Conservation (phyloP, 441 rosid species). For the Pelargonium australe region DNA sequence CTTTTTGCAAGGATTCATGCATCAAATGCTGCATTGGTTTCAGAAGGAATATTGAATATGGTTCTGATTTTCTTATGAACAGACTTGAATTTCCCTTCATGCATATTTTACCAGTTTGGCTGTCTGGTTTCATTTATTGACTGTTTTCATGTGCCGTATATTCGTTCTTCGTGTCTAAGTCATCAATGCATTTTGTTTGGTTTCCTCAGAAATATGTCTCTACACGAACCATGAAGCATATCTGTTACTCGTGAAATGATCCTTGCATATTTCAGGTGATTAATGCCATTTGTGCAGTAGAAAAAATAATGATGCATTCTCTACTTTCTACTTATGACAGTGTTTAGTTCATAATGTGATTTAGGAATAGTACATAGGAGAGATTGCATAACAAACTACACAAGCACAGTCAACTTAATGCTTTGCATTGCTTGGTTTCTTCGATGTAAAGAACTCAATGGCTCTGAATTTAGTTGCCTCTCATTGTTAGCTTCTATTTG, state of each 20-base stretch:
- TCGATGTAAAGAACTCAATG: neutral
- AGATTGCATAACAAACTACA: neutral
- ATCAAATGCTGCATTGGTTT: neutral
- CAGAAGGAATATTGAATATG: neutral
- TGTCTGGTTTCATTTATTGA: neutral
- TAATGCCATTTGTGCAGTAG: neutral
- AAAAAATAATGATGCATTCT: neutral
- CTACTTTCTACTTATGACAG: neutral
- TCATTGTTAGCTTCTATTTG: neutral
- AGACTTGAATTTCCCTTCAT: neutral
- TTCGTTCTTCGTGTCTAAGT: neutral
- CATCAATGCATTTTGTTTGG: constrained; percentile 10
- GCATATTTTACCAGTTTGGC: neutral
- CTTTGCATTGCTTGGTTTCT: neutral
- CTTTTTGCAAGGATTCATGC: neutral
- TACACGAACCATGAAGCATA: neutral
- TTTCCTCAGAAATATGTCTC: neutral
- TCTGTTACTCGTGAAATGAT: neutral
- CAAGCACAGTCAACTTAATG: neutral
- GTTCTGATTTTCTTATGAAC: neutral
- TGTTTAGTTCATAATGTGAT: neutral
- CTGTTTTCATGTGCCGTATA: constrained; percentile 7
- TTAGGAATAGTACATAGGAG: neutral
- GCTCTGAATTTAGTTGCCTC: neutral
- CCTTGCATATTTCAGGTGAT: neutral